phyloP scores from a whole-genome alignment of 2,329 filamentous ascomycete genomes.

The Fusarium albidum region DNA sequence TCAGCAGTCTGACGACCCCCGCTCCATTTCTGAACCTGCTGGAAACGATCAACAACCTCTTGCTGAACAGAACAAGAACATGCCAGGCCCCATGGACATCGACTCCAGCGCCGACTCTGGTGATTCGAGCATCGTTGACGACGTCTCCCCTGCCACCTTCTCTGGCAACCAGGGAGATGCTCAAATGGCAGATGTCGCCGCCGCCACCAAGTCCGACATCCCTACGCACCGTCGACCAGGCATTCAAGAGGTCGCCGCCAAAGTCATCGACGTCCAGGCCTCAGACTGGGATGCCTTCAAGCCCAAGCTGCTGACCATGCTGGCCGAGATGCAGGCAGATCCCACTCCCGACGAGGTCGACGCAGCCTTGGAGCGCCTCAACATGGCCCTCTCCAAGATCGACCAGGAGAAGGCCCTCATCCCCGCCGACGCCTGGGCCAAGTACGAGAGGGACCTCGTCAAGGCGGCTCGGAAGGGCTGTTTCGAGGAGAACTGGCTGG shows the following conservation, averaged over 20 bases:
- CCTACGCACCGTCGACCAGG: constrained; percentile 5
- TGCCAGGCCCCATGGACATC: constrained; percentile 4
- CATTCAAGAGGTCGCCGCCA: constrained; percentile 4
- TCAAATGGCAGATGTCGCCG: constrained; percentile 10
- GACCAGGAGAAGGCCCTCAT: constrained; percentile 30
- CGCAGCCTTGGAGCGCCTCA: constrained; percentile 16
- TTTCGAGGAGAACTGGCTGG: constrained; percentile 25
- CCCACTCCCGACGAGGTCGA: constrained; percentile 10
- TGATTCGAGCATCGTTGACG: background rate
- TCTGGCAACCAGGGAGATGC: constrained; percentile 2
- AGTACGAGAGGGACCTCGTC: constrained; percentile 36
- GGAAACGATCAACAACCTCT: background rate
- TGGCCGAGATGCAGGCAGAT: constrained; percentile 7
- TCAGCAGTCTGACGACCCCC: background rate
- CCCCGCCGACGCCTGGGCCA: constrained; percentile 28
- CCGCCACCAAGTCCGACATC: background rate
- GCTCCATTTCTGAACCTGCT: background rate
- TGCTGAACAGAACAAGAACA: background rate
- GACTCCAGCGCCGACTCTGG: background rate
- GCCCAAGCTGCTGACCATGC: constrained; percentile 16
- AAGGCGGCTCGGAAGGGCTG: constrained; percentile 14
- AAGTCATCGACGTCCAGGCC: background rate
- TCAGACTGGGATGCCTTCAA: constrained; percentile 13
- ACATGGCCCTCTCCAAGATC: constrained; percentile 3
- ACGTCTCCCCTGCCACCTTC: background rate